Conservation (phyloP, 176 grass and related monocot species). For the Calamus simplicifolius region DNA sequence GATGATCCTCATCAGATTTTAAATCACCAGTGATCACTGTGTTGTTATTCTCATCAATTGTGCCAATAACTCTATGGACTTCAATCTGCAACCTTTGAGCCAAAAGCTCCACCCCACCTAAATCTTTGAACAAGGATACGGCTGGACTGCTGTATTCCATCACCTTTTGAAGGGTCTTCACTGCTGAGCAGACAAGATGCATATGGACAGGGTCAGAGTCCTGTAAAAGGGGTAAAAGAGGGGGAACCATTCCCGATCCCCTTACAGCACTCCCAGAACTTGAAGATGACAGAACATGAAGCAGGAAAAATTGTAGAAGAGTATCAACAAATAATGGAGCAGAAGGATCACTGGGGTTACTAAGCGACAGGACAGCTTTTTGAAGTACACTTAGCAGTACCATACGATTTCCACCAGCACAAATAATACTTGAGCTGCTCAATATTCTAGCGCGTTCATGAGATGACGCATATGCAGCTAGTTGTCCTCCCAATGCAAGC, state of each 20-base stretch:
- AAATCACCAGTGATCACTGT: slow-evolving; percentile 46
- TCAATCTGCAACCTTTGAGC: slow-evolving; percentile 77
- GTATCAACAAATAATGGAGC: slow-evolving; percentile 86
- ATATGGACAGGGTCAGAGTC: slow-evolving; percentile 75
- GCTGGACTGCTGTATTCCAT: slow-evolving; percentile 92
- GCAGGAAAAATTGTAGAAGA: slow-evolving; percentile 92
- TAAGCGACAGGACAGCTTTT: slow-evolving; percentile 83
- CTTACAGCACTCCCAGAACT: slow-evolving; percentile 87
- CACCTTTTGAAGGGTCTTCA: slow-evolving; percentile 94
- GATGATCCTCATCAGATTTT: slow-evolving; percentile 68
- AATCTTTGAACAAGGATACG: slow-evolving; percentile 93
- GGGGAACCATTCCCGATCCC: slow-evolving; percentile 83
- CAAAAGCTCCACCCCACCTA: slow-evolving; percentile 83
- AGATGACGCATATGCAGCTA: slow-evolving; percentile 95
- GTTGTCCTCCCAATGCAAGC: slow-evolving; percentile 87
- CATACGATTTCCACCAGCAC: slow-evolving; percentile 89
- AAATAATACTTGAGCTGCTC: slow-evolving; percentile 82
- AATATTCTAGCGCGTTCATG: slow-evolving; percentile 90
- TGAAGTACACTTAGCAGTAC: slow-evolving; percentile 84
- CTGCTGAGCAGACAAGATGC: slow-evolving; percentile 82
- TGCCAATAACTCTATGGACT: slow-evolving; percentile 73
- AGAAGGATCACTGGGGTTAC: slow-evolving; percentile 78
- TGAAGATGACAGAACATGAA: slow-evolving; percentile 91
- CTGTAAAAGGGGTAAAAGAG: slow-evolving; percentile 82
- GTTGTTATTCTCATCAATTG: slow-evolving; percentile 34